Conservation (phyloP, 2,329 filamentous ascomycete species). For the Trichothecium roseum region DNA sequence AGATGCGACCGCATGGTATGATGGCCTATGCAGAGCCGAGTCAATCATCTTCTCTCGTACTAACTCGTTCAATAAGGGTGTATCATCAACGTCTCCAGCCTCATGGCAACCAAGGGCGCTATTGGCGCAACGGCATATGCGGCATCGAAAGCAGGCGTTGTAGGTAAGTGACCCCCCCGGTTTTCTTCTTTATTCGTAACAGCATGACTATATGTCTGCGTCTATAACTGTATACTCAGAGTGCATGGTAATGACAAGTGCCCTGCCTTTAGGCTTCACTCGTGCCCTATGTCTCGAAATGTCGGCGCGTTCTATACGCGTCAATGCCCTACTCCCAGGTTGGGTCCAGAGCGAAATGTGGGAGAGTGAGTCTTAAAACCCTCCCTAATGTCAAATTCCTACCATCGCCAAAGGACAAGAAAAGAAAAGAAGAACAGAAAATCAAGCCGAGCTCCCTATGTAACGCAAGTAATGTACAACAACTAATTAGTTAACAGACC, state of each 20-base stretch:
- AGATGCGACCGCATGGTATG: conserved; percentile 20
- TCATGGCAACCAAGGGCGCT: conserved; percentile 61
- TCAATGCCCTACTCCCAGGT: conserved; percentile 73
- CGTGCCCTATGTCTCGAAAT: conserved; percentile 55
- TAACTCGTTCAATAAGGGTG: conserved; percentile 32
- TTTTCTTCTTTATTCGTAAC: conserved; percentile 1
- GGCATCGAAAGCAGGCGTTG: conserved; percentile 69
- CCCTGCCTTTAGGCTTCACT: conserved; percentile 46
- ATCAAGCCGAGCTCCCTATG: not conserved
- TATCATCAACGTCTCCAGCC: conserved; percentile 74
- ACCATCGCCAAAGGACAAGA: not conserved
- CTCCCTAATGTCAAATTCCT: conserved; percentile 7
- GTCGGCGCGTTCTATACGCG: conserved; percentile 51
- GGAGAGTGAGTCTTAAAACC: conserved; percentile 41
- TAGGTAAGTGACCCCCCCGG: conserved; percentile 39
- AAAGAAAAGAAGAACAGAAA: conserved; percentile 1
- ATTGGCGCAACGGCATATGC: conserved; percentile 64
- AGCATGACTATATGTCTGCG: not conserved
- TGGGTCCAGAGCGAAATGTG: conserved; percentile 81
- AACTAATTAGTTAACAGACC: conserved; percentile 16
- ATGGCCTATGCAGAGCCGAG: not conserved
- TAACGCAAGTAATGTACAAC: conserved; percentile 28
- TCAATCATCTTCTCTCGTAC: not conserved
- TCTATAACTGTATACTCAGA: too few species aligned
- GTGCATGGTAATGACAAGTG: conserved; percentile 1